Percentiles rank a stretch among this genome's conserved stretches.
Evolutionary conservation across 768 basidiomycete genomes (phyloP).

Genomic region (Coprinopsis sp.): DNA sequence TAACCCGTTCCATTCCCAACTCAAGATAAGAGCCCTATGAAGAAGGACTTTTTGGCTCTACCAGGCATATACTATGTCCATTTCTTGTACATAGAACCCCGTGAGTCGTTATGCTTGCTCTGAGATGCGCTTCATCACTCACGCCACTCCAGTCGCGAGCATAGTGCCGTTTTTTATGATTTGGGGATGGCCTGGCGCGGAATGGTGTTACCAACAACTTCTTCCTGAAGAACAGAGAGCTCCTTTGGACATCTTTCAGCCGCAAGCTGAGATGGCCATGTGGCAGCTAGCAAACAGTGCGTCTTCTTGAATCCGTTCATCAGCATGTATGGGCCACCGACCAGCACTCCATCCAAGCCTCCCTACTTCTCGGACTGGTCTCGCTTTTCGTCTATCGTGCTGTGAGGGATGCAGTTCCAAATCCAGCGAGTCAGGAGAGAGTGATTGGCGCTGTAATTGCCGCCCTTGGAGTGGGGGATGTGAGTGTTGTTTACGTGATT

Average conservation of each 20-base stretch:
- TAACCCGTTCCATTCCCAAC: background rate
- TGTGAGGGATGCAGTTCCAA: slow-evolving; percentile 53
- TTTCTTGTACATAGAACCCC: slow-evolving; percentile 64
- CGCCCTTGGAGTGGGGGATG: slow-evolving; percentile 63
- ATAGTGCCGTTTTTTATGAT: slow-evolving; percentile 33
- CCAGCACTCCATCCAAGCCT: slow-evolving; percentile 23
- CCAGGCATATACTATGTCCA: slow-evolving; percentile 58
- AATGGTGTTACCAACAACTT: slow-evolving; percentile 65
- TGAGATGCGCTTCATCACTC: background rate
- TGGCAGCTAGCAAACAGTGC: slow-evolving; percentile 67
- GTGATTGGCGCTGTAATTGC: slow-evolving; percentile 59
- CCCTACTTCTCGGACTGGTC: slow-evolving; percentile 52
- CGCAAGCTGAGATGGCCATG: slow-evolving; percentile 54
- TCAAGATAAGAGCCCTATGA: slow-evolving; percentile 11
- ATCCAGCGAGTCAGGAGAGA: slow-evolving; percentile 61
- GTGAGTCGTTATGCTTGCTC: slow-evolving; percentile 27
- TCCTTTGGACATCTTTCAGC: slow-evolving; percentile 32
- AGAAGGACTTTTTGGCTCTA: slow-evolving; percentile 47
- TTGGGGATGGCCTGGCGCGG: slow-evolving; percentile 55
- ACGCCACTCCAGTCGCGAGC: slow-evolving; percentile 31
- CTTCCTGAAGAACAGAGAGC: slow-evolving; percentile 41
- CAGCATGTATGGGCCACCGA: background rate
- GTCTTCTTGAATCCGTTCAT: slow-evolving; percentile 13
- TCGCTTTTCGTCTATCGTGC: slow-evolving; percentile 66
- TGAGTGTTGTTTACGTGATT: slow-evolving; percentile 8